These are phyloP conservation scores for Trametes villosa DNA, from an alignment of 768 basidiomycete species.

Conservation along the genomic window DNA sequence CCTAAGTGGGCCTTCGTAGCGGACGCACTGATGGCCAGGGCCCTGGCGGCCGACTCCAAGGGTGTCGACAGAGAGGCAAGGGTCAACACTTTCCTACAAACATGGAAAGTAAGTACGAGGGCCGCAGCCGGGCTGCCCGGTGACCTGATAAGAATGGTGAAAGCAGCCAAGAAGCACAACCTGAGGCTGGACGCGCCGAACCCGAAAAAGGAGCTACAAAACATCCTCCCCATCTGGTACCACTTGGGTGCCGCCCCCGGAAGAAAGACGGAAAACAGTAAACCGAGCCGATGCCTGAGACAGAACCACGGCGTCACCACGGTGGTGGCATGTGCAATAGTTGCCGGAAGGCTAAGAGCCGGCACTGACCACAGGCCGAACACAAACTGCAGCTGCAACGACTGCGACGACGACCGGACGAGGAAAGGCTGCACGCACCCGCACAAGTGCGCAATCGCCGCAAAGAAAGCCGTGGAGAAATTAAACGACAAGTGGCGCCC, in stretches of 20 bases:
- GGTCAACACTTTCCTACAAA: slow-evolving; percentile 4
- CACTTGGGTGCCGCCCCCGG: background rate
- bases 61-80: background rate
- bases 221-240: background rate
- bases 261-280: background rate
- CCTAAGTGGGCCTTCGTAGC: slow-evolving; percentile 21
- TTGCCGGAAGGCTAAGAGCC: too few species aligned
- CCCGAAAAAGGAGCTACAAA: background rate
- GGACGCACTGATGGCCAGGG: slow-evolving; percentile 2
- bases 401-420: too few species aligned
- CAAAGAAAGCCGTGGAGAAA: background rate
- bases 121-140: background rate
- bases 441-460: background rate
- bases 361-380: too few species aligned
- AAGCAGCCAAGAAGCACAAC: background rate
- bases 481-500: background rate
- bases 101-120: background rate
- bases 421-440: background rate
- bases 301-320: background rate
- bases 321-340: background rate
- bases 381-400: too few species aligned
- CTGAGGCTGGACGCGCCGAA: background rate
- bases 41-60: background rate
- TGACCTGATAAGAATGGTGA: background rate
- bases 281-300: background rate